phyloP scores from a whole-genome alignment of 441 rosid genomes.

The Populus hybrid region DNA sequence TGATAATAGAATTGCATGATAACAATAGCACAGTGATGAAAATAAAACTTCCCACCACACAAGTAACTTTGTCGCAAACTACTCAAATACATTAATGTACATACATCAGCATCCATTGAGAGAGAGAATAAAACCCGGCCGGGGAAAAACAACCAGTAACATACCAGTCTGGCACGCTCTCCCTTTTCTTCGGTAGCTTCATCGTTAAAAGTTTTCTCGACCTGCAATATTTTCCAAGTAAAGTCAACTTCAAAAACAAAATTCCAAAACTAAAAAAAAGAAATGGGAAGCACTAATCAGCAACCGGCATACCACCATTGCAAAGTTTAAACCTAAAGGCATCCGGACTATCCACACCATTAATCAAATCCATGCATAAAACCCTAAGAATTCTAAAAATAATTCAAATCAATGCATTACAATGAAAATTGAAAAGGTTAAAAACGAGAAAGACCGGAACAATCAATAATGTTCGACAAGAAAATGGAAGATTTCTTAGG shows the following conservation, averaged over 20 bases:
- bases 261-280: background rate
- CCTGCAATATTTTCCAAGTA: slow-evolving; percentile 12
- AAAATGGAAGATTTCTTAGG: background rate
- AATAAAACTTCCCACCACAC: background rate
- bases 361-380: background rate
- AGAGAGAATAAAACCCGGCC: background rate
- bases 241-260: background rate
- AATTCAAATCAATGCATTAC: background rate
- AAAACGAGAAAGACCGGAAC: background rate
- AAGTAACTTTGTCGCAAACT: background rate
- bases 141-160: background rate
- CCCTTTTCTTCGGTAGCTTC: slow-evolving; percentile 98
- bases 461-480: background rate
- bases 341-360: background rate
- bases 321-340: background rate
- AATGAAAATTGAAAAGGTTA: background rate
- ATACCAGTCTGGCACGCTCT: slow-evolving; percentile 95
- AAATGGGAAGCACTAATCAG: background rate
- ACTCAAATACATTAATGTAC: background rate
- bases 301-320: slow-evolving; percentile 40
- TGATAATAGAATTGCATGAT: background rate
- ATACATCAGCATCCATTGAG: background rate
- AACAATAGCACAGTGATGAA: background rate
- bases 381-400: background rate
- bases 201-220: slow-evolving; percentile 75